phyloP scores from a whole-genome alignment of 192 early-diverging fungal genomes.

The Linnemannia exigua region DNA sequence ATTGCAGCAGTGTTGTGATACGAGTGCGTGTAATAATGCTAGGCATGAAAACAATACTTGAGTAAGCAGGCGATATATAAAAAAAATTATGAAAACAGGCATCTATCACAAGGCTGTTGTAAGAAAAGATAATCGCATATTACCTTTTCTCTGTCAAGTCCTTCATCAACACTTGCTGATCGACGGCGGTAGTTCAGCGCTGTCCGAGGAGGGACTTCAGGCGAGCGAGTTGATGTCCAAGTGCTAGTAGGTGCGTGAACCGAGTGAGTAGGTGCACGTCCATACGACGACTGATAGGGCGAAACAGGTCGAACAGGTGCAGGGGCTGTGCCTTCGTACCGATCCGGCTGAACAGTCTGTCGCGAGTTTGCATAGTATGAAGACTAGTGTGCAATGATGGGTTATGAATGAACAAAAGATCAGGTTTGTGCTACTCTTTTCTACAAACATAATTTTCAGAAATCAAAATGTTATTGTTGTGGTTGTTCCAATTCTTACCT shows the following conservation, averaged over 20 bases:
- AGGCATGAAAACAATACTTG: background rate
- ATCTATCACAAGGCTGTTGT: background rate
- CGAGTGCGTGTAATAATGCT: conserved; percentile 37
- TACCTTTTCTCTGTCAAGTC: conserved; percentile 51
- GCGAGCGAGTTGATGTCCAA: conserved; percentile 37
- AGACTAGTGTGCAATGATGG: background rate
- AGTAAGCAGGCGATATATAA: no score
- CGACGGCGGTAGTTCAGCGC: conserved; percentile 31
- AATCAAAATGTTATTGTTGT: no score
- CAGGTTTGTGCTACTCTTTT: background rate
- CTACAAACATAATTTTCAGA: no score
- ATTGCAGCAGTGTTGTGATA: conserved; percentile 26
- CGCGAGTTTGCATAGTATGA: conserved; percentile 23
- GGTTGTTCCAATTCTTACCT: no score
- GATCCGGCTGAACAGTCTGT: conserved; percentile 16
- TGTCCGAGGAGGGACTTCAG: conserved; percentile 21
- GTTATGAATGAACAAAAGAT: background rate
- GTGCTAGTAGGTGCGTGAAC: conserved; percentile 9
- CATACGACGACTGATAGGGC: conserved; percentile 25
- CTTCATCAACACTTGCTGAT: conserved; percentile 47
- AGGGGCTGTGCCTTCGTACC: conserved; percentile 20
- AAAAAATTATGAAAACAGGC: background rate
- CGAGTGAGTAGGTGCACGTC: conserved; percentile 8
- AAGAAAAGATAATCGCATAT: background rate
- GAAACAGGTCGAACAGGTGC: conserved; percentile 18